Percentiles rank a stretch among this genome's conserved stretches.
Conservation (phyloP, 164 flowering plant genomes). For the Tinospora cordifolia region DNA sequence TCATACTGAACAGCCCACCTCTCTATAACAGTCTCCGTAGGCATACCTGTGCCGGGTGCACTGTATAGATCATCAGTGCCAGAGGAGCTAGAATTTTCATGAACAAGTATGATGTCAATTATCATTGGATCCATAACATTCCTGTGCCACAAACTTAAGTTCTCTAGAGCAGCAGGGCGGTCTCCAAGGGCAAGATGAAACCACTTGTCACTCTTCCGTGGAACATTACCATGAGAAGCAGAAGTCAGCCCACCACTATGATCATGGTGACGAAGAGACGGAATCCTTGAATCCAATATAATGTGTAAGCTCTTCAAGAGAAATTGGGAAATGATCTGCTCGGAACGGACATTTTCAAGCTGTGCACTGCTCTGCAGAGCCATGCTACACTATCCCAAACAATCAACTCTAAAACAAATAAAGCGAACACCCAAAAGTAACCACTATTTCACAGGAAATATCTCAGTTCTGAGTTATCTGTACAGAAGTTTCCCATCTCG, state of each 20-base stretch:
- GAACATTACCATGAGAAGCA: constrained; percentile 21
- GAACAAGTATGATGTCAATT: constrained; percentile 72
- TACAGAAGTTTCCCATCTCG: neutral
- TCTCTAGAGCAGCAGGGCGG: constrained; percentile 61
- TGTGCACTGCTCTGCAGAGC: constrained; percentile 41
- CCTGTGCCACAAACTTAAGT: constrained; percentile 61
- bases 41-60: constrained; percentile 11
- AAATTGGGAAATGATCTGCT: constrained; percentile 71
- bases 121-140: constrained; percentile 70
- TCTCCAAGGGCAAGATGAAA: constrained; percentile 66
- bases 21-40: constrained; percentile 67
- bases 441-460: neutral
- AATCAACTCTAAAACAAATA: neutral
- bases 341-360: constrained; percentile 44
- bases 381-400: constrained; percentile 23
- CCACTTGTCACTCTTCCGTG: constrained; percentile 73
- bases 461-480: neutral
- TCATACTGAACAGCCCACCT: constrained; percentile 84
- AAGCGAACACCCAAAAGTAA: no score
- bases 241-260: constrained; percentile 30
- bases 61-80: constrained; percentile 17
- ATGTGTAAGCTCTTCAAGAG: constrained; percentile 63
- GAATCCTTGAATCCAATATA: constrained; percentile 69
- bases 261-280: constrained; percentile 36
- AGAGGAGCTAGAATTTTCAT: constrained; percentile 24